Percentiles rank a stretch among this genome's conserved stretches.
Conservation (phyloP, 805 yeast genomes). For the Myxozyma neotropica region DNA sequence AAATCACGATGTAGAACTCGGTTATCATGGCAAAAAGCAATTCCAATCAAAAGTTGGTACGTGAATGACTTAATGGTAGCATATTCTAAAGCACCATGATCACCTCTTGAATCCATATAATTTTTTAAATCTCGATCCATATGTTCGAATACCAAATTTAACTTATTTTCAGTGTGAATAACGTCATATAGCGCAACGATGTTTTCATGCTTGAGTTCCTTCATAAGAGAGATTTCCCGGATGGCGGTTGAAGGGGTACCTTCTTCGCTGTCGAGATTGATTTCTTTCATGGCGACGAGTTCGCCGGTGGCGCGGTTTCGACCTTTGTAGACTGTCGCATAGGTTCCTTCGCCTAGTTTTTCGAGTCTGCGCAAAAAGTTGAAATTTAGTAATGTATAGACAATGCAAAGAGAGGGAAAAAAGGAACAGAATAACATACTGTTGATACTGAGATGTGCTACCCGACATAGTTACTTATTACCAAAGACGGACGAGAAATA, state of each 20-base stretch:
- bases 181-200: slow-evolving; percentile 94
- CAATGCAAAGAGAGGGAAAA: neutral
- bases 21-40: slow-evolving; percentile 83
- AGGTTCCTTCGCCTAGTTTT: slow-evolving; percentile 91
- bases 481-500: no score
- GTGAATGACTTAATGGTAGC: slow-evolving; percentile 83
- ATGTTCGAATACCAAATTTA: slow-evolving; percentile 89
- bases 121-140: slow-evolving; percentile 92
- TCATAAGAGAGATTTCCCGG: slow-evolving; percentile 92
- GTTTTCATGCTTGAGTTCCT: slow-evolving; percentile 91
- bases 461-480: neutral
- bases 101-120: slow-evolving; percentile 88
- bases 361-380: slow-evolving; percentile 53
- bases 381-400: neutral
- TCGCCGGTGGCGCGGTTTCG: slow-evolving; percentile 84
- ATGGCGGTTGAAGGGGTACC: slow-evolving; percentile 99
- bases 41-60: slow-evolving; percentile 90
- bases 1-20: slow-evolving; percentile 78
- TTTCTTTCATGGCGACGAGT: slow-evolving; percentile 96
- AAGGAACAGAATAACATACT: neutral
- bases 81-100: slow-evolving; percentile 71
- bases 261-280: slow-evolving; percentile 91
- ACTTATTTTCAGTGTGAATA: slow-evolving; percentile 93
- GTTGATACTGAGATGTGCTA: slow-evolving; percentile 13
- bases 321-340: slow-evolving; percentile 98